Evolutionary conservation across 2,329 filamentous ascomycete genomes (phyloP), one percentile per base, ranked within the genome.

Genomic region (Fusarium pseudocircinatum): DNA sequence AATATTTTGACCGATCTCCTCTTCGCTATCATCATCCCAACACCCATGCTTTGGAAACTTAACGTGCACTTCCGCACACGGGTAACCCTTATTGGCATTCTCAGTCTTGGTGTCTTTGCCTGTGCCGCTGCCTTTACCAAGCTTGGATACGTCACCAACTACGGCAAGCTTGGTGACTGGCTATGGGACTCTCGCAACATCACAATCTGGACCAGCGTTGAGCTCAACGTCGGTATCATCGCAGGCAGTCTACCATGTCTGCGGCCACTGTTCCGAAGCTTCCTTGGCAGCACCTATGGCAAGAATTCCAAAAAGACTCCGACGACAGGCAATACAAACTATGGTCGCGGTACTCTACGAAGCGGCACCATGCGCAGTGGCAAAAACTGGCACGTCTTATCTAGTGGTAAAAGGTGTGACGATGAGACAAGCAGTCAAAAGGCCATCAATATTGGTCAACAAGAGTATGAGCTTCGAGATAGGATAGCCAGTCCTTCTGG

Each of bases 181-280:
- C 78, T 87, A 1, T 85, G 84, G 84, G 83, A 85, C 65, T 84
- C 79, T 5, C 81, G 83, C 34, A 82, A 85, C 73, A 81, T 89
- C 3, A 86, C 85, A 16, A 83, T 87, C 63, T 86, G 85, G 85
- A 82, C 82, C 8, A 81, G 84, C 3, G 72, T 79, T 60, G 83
- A 82, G 65, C 78, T 75, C 67, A 83, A 84, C 63, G 73, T 81
- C 2, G 83, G 81, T 28, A 81, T 84, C 49, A 75, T 84, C 10
- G 82, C 81, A 9, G 82, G 79, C 1, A 82, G 78, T 50, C 69
- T 84, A 15, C 80, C 83, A 1, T 78, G 77, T 10, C 67, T 84
- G 3, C 79, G 81, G 20, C 83, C 82, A 5, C 43, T 82, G 11
- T 82, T 82, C 63, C 78, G 78, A 57, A 63, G 64, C 20, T 75